Percentiles rank a stretch among this genome's conserved stretches.
Evolutionary conservation across 306 rosid genomes (phyloP).

Genomic region (Trifolium pratense): DNA sequence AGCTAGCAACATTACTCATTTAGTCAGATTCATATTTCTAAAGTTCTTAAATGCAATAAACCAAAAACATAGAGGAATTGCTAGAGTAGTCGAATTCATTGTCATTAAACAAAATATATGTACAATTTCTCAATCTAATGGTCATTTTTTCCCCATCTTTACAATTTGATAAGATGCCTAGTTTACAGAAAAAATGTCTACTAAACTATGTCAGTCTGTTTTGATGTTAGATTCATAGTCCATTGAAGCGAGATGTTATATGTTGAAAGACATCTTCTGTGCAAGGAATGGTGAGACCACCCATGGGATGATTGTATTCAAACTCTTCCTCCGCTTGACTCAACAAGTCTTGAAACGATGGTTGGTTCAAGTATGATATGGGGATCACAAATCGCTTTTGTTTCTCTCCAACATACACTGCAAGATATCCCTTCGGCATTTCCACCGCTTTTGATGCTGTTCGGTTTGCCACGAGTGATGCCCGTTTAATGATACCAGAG

Average conservation of each 20-base stretch:
- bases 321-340: conserved; percentile 45
- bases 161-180: not conserved
- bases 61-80: not conserved
- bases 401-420: conserved; percentile 2
- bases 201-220: not conserved
- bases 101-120: conserved; percentile 4
- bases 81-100: conserved; percentile 3
- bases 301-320: conserved; percentile 52
- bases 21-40: not conserved
- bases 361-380: conserved; percentile 40
- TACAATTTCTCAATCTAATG: not conserved
- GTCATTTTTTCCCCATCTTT: not conserved
- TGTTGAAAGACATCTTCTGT: conserved; percentile 32
- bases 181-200: not conserved
- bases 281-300: conserved; percentile 56
- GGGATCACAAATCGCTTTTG: not conserved
- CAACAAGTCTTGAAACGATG: conserved; percentile 44
- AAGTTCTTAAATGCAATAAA: conserved; percentile 9
- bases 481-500: not conserved
- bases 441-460: not conserved
- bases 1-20: conserved; percentile 4
- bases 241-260: conserved; percentile 35
- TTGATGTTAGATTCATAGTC: not conserved
- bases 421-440: conserved; percentile 8
- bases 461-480: not conserved